Base-by-base conservation (phyloP, 106 monocot species). In the Dendrobium nobile region DNA sequence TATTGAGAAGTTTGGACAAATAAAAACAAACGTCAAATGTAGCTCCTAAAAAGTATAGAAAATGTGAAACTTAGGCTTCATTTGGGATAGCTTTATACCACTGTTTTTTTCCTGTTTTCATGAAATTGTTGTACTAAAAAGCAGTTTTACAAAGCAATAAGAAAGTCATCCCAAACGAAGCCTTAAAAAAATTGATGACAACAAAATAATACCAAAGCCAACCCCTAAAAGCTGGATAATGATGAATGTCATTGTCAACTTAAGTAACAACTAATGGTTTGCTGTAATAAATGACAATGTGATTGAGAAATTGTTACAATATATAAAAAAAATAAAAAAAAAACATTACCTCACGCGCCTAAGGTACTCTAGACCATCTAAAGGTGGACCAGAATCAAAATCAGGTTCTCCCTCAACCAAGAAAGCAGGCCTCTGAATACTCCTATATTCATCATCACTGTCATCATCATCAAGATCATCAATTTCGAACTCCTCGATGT, bases 341-440 rank as follows among this genome's bases (percentile, higher is more conserved):
- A 65, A 47, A 72, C 48, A 5, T 18, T 89, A 99, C 99, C 99
- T 95, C 85, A 95, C 99, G 87, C 93, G 95, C 56, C 99, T 79
- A 54, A 99, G 92, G 79, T 91, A 99, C 77, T 99, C 99, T 7
- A 90, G 82, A 40, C 99, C 99, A 91, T 99, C 95, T 37, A 84
- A 83, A 75, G 98, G 98, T 31, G 95, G 90, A 37, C 99, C 99
- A 79, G 95, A 99, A 18, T 93, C 99, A 81, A 95, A 95, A 91
- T 99, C 90, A 47, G 99, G 99, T 75, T 99, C 99, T 64, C 95
- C 99, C 75, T 91, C 90, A 65, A 99, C 88, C 5, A 75, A 18
- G 86, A 99, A 95, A 8, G 99, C 99, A 84, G 86, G 91, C 80
- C 76, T 89, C 77, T 88, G 87, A 54, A 95, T 93, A 72, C 87